phyloP scores from a whole-genome alignment of 164 flowering plant species.

The Amborella trichopoda region DNA sequence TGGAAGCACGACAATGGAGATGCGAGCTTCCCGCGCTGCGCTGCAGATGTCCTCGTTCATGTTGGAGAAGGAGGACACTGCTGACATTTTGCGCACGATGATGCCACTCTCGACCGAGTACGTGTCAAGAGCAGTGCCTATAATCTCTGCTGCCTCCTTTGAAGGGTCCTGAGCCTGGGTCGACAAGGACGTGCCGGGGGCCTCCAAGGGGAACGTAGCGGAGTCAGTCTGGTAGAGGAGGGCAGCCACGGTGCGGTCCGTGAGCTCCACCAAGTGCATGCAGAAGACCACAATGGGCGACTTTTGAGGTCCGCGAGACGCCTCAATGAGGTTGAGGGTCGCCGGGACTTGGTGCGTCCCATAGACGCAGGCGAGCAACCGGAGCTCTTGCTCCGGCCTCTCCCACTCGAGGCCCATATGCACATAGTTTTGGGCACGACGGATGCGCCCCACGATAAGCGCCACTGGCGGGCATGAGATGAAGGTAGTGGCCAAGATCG shows the following conservation, averaged over 20 bases:
- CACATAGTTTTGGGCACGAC: conserved; percentile 21
- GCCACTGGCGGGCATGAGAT: conserved; percentile 28
- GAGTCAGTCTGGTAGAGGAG: not conserved
- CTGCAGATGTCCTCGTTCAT: conserved; percentile 57
- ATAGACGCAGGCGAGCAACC: conserved; percentile 52
- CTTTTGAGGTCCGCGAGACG: conserved; percentile 11
- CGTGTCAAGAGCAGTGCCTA: conserved; percentile 37
- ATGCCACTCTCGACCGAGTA: conserved; percentile 29
- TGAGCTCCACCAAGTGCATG: conserved; percentile 59
- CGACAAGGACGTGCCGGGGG: conserved; percentile 40
- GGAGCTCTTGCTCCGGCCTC: conserved; percentile 33
- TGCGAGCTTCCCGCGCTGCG: conserved; percentile 36
- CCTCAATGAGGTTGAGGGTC: conserved; percentile 24
- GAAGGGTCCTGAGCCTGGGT: conserved; percentile 13
- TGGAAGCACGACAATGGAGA: conserved; percentile 23
- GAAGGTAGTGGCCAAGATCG: conserved; percentile 29
- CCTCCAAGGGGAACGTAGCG: conserved; percentile 29
- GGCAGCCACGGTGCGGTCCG: conserved; percentile 14
- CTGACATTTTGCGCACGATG: conserved; percentile 22
- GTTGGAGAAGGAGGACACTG: conserved; percentile 23
- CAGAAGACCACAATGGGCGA: conserved; percentile 33
- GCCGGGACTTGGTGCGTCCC: conserved; percentile 38
- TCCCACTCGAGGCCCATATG: conserved; percentile 27
- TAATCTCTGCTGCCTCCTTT: conserved; percentile 21
- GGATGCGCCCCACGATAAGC: conserved; percentile 23